phyloP scores from a whole-genome alignment of 2,329 filamentous ascomycete genomes.

The Colletotrichum gloeosporioides region DNA sequence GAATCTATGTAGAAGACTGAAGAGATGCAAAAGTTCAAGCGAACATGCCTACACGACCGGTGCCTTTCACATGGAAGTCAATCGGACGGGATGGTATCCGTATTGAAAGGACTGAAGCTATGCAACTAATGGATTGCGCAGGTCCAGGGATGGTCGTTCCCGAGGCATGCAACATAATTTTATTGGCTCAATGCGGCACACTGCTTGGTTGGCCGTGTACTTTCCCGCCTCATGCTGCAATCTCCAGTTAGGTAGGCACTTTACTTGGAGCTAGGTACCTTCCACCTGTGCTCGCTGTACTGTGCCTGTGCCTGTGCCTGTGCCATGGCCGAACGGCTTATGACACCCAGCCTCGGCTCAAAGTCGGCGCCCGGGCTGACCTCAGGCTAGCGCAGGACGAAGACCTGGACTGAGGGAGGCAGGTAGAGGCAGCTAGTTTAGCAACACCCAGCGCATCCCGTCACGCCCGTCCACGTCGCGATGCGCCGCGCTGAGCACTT shows the following conservation, averaged over 20 bases:
- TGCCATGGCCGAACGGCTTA: not conserved
- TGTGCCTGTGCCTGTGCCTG: not conserved
- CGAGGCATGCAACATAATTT: slow-evolving; percentile 11
- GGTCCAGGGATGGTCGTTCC: not conserved
- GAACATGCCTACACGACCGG: not conserved
- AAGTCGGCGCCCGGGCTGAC: not conserved
- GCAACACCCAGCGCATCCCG: not conserved
- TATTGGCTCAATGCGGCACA: slow-evolving; percentile 12
- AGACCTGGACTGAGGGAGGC: too few relatives aligned
- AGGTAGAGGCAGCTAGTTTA: not conserved
- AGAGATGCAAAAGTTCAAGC: not conserved
- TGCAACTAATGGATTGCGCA: not conserved
- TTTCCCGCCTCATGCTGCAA: slow-evolving; percentile 6
- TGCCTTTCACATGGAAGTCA: not conserved
- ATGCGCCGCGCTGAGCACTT: not conserved
- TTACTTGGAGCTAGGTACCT: not conserved
- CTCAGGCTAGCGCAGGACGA: not conserved
- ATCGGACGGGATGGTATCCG: not conserved
- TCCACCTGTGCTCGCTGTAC: not conserved
- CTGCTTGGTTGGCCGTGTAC: not conserved
- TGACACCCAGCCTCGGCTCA: slow-evolving; percentile 10
- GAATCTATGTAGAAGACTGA: not conserved
- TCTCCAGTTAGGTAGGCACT: not conserved
- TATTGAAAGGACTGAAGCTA: not conserved
- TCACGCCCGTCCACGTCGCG: not conserved